Percentiles rank a stretch among this genome's conserved stretches.
Evolutionary conservation across 2,329 filamentous ascomycete genomes (phyloP).

Genomic region (Cladorrhinum sp.): DNA sequence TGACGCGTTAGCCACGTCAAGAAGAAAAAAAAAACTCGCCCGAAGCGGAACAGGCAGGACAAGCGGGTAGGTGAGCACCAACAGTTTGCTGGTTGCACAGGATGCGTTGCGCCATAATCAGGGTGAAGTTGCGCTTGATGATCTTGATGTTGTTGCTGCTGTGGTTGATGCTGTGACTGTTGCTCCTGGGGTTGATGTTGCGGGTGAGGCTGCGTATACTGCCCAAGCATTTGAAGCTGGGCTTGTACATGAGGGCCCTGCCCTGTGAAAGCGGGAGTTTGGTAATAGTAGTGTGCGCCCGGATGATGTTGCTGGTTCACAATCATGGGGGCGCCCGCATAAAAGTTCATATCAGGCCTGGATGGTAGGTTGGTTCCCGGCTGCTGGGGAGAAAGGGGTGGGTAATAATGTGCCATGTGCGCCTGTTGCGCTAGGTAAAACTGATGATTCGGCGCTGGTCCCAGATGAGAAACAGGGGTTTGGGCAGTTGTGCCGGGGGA

Average conservation of each 20-base stretch:
- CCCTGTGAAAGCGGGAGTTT: conserved; percentile 35
- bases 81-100: neutral
- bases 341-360: conserved; percentile 43
- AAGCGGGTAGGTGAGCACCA: neutral
- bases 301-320: conserved; percentile 39
- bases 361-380: conserved; percentile 32
- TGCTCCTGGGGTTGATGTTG: conserved; percentile 19
- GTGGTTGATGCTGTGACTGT: neutral
- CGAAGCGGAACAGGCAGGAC: neutral
- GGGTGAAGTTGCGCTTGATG: neutral
- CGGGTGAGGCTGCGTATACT: conserved; percentile 33
- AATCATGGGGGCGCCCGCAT: conserved; percentile 41
- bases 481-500: conserved; percentile 16
- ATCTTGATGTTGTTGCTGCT: conserved; percentile 13
- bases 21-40: neutral
- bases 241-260: conserved; percentile 34
- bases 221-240: conserved; percentile 33
- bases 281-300: conserved; percentile 44
- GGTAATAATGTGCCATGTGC: conserved; percentile 45
- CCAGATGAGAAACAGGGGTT: conserved; percentile 33
- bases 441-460: conserved; percentile 38
- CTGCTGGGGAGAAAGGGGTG: conserved; percentile 38
- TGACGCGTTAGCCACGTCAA: neutral
- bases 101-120: neutral
- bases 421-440: conserved; percentile 48